Conservation (phyloP, 805 yeast genomes). For the Ogataea siamensis region DNA sequence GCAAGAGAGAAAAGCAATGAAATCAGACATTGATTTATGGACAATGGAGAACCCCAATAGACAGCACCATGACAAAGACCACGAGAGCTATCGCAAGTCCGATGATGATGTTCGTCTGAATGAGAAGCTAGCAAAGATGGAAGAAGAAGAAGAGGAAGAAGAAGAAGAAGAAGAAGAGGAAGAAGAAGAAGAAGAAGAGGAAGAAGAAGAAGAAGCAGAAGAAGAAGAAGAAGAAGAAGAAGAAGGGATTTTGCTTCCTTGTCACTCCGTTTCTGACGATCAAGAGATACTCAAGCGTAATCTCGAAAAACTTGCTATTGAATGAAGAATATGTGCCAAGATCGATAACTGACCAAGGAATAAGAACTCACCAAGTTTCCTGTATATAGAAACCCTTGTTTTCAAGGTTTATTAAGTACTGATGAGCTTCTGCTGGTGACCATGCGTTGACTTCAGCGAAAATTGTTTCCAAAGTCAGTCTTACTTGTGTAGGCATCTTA, state of each 20-base stretch:
- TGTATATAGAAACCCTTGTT: constrained; percentile 67
- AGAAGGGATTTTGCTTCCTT: no score
- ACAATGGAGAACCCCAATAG: constrained; percentile 75
- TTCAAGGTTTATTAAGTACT: constrained; percentile 60
- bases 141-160: constrained; percentile 27
- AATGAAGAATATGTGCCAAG: constrained; percentile 7
- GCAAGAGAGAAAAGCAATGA: constrained; percentile 54
- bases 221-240: constrained; percentile 25
- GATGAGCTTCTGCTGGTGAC: constrained; percentile 45
- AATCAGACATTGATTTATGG: constrained; percentile 65
- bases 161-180: constrained; percentile 20
- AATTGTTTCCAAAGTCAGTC: constrained; percentile 72
- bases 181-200: constrained; percentile 12
- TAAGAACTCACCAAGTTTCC: constrained; percentile 73
- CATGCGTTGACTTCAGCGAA: constrained; percentile 44
- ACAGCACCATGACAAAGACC: constrained; percentile 25
- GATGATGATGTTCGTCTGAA: constrained; percentile 27
- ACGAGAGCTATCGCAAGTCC: constrained; percentile 9
- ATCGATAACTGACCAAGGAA: no score
- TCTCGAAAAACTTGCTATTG: neutral
- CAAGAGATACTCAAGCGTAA: no score
- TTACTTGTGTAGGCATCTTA: constrained; percentile 79
- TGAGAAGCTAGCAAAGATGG: no score
- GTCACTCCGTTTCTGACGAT: no score
- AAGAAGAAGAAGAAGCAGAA: constrained; percentile 25